Conservation (phyloP, 2,329 filamentous ascomycete species). For the Cordyceps pruinosa region DNA sequence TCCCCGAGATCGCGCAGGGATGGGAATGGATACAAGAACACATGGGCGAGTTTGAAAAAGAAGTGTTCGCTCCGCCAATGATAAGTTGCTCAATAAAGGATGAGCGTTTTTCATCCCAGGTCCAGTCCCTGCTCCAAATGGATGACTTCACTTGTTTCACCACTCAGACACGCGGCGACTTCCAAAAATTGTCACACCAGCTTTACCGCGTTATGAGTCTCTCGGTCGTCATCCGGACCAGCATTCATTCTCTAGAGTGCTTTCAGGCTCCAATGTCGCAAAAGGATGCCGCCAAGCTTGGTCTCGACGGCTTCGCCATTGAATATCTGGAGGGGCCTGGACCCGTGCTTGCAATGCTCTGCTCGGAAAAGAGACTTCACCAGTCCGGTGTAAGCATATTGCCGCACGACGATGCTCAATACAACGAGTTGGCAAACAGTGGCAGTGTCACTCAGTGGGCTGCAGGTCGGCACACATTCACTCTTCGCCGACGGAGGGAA, state of each 20-base stretch:
- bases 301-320: slow-evolving; percentile 73
- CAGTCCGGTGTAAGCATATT: slow-evolving; percentile 56
- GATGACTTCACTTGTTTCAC: slow-evolving; percentile 64
- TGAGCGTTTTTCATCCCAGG: slow-evolving; percentile 51
- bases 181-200: slow-evolving; percentile 60
- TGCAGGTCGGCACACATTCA: slow-evolving; percentile 57
- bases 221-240: slow-evolving; percentile 65
- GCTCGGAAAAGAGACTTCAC: slow-evolving; percentile 63
- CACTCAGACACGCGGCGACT: slow-evolving; percentile 67
- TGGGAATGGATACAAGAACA: slow-evolving; percentile 81
- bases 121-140: slow-evolving; percentile 44
- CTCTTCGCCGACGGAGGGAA: slow-evolving; percentile 64
- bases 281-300: slow-evolving; percentile 49
- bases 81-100: slow-evolving; percentile 75
- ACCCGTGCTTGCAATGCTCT: slow-evolving; percentile 82
- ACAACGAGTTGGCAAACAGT: slow-evolving; percentile 53
- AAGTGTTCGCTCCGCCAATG: slow-evolving; percentile 75
- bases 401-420: slow-evolving; percentile 61
- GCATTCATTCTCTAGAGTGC: slow-evolving; percentile 40
- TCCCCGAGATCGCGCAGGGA: slow-evolving; percentile 58
- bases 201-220: slow-evolving; percentile 59
- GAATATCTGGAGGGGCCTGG: slow-evolving; percentile 76
- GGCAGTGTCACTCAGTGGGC: slow-evolving; percentile 61
- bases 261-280: slow-evolving; percentile 49
- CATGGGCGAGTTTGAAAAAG: slow-evolving; percentile 59